Conservation (phyloP, 2,329 filamentous ascomycete species). For the Fusarium austroafricanum region DNA sequence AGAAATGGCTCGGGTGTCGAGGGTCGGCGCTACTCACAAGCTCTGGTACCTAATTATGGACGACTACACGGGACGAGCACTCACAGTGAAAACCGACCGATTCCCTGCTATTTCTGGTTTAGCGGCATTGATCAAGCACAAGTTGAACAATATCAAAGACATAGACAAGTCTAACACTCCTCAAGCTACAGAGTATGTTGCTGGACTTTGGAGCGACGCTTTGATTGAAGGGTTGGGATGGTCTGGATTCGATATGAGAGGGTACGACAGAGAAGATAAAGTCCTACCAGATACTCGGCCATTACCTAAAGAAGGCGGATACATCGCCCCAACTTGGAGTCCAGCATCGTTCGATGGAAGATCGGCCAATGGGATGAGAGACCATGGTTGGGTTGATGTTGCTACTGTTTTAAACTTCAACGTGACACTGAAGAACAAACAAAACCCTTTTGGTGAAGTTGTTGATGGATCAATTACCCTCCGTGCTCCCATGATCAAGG, state of each 20-base stretch:
- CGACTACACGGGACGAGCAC: not conserved
- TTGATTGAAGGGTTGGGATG: not conserved
- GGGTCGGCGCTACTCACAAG: not conserved
- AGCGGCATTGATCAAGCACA: not conserved
- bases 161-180: not conserved
- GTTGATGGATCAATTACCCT: constrained; percentile 6
- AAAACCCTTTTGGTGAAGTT: constrained; percentile 16
- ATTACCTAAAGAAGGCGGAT: not conserved
- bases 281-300: not conserved
- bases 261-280: not conserved
- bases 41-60: not conserved
- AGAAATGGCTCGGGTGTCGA: not conserved
- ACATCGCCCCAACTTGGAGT: constrained; percentile 27
- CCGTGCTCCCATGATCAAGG: not conserved
- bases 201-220: constrained; percentile 1
- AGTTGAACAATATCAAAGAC: not conserved
- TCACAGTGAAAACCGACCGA: not conserved
- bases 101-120: not conserved
- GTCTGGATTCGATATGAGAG: not conserved
- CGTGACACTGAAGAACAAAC: not conserved
- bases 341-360: not conserved
- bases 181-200: not conserved
- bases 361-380: not conserved
- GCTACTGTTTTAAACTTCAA: not conserved
- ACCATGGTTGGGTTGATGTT: constrained; percentile 7